Evolutionary conservation across 1,284 basidiomycete genomes (phyloP).

Genomic region (Chalciporus piperatoides): DNA sequence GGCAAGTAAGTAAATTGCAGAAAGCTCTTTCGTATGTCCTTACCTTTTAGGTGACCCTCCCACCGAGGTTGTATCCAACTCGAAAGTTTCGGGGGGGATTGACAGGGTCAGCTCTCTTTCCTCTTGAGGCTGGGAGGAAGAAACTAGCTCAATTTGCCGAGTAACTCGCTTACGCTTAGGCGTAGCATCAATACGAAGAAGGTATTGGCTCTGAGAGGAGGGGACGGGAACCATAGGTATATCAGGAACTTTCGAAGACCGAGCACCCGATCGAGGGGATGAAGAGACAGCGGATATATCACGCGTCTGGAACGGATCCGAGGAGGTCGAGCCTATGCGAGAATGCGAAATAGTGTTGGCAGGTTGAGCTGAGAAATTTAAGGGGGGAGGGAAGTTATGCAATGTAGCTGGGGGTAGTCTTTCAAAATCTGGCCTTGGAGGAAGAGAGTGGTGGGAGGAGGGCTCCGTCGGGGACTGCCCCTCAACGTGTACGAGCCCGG

Average conservation of each 20-base stretch:
- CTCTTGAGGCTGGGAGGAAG: conserved; percentile 32
- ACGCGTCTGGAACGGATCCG: conserved; percentile 2
- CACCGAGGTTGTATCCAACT: background rate
- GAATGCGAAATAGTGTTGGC: background rate
- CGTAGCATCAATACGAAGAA: conserved; percentile 30
- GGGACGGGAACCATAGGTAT: conserved; percentile 18
- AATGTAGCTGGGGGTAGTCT: background rate
- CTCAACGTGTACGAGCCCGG: background rate
- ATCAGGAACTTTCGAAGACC: background rate
- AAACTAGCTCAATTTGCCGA: conserved; percentile 18
- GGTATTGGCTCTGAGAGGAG: conserved; percentile 34
- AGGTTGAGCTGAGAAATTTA: background rate
- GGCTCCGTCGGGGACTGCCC: conserved; percentile 4
- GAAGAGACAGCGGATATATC: background rate
- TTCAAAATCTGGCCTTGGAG: background rate
- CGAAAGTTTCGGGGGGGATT: conserved; percentile 4
- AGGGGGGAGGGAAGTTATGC: background rate
- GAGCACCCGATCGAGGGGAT: conserved; percentile 1
- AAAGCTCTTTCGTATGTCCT: conserved; percentile 2
- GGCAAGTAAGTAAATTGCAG: conserved; percentile 13
- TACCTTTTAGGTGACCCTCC: conserved; percentile 15
- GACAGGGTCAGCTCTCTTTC: conserved; percentile 23
- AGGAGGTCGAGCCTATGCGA: background rate
- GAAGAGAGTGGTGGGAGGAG: background rate
- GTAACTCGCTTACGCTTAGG: conserved; percentile 26